These are phyloP conservation scores for Phytophthora cryptogea DNA, from an alignment of 352 stramenopile species.

Conservation along the genomic window DNA sequence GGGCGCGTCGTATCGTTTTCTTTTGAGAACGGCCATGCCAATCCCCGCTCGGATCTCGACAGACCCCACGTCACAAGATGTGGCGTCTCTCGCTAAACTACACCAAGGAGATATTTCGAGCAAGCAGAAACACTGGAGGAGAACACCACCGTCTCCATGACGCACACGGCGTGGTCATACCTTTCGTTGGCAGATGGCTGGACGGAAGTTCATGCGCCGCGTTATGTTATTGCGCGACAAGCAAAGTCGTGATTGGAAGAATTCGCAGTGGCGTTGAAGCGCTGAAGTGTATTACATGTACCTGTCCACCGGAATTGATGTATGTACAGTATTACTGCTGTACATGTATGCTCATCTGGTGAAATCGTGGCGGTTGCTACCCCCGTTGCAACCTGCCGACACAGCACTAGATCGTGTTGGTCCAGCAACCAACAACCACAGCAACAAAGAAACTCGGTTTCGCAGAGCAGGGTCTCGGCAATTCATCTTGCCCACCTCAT, in stretches of 20 bases:
- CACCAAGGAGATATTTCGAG: conserved; percentile 19
- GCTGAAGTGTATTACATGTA: conserved; percentile 7
- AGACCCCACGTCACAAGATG: conserved; percentile 13
- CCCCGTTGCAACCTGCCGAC: conserved; percentile 9
- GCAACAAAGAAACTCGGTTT: conserved; percentile 20
- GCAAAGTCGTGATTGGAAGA: conserved; percentile 17
- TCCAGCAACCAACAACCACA: conserved; percentile 1
- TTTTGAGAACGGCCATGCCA: conserved; percentile 18
- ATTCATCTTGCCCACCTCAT: conserved; percentile 8
- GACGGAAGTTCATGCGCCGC: conserved; percentile 1
- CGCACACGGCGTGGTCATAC: conserved; percentile 9
- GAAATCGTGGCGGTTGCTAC: conserved; percentile 18
- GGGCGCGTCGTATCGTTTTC: conserved; percentile 6
- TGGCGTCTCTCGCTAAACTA: conserved; percentile 20
- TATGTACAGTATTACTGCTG: too few relatives aligned
- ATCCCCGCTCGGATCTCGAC: conserved; percentile 17
- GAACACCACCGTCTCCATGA: conserved; percentile 1
- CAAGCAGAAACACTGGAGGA: conserved; percentile 17
- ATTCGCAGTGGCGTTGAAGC: conserved; percentile 9
- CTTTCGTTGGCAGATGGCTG: conserved; percentile 14
- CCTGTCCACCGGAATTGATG: conserved; percentile 24
- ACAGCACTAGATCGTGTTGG: conserved; percentile 14
- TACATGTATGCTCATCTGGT: conserved; percentile 25
- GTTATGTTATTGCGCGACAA: conserved; percentile 5
- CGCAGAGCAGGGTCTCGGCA: conserved; percentile 8